phyloP scores from a whole-genome alignment of 2,329 filamentous ascomycete genomes.

The Cadophora sp. region DNA sequence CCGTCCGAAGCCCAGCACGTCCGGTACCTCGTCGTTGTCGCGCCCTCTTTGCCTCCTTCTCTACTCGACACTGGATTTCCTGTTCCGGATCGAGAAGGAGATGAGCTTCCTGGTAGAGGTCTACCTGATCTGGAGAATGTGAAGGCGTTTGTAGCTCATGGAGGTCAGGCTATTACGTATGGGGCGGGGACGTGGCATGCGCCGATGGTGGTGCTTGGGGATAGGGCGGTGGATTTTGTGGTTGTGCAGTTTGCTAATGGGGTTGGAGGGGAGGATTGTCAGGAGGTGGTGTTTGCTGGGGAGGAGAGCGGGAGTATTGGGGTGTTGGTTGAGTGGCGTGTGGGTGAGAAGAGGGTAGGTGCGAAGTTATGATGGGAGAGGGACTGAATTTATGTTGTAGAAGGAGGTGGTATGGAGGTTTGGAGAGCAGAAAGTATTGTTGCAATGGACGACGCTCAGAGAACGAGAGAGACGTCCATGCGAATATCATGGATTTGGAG shows the following conservation, averaged over 20 bases:
- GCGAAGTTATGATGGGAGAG: neutral
- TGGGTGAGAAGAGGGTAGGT: neutral
- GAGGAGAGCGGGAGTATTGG: slow-evolving; percentile 3
- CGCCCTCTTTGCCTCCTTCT: slow-evolving; percentile 70
- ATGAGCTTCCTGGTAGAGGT: slow-evolving; percentile 37
- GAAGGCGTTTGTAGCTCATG: slow-evolving; percentile 79
- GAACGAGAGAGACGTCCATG: too few species aligned
- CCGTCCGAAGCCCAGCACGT: slow-evolving; percentile 51
- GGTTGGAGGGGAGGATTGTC: slow-evolving; percentile 82
- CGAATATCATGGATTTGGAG: too few species aligned
- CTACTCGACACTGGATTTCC: slow-evolving; percentile 49
- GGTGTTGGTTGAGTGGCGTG: neutral
- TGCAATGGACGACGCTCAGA: too few species aligned
- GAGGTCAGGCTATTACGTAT: slow-evolving; percentile 88
- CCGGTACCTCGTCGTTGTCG: slow-evolving; percentile 85
- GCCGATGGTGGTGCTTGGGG: slow-evolving; percentile 88
- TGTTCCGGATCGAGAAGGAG: slow-evolving; percentile 34
- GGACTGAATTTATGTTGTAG: too few species aligned
- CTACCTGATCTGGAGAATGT: slow-evolving; percentile 76
- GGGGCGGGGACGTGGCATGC: slow-evolving; percentile 92
- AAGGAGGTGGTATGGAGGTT: too few species aligned
- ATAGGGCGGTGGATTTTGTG: slow-evolving; percentile 77
- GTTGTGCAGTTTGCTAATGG: slow-evolving; percentile 91
- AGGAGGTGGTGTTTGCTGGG: slow-evolving; percentile 64
- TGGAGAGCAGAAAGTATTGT: too few species aligned